Evolutionary conservation across 176 grass and related monocot species (phyloP).

Genomic region (Aechmea fasciata): DNA sequence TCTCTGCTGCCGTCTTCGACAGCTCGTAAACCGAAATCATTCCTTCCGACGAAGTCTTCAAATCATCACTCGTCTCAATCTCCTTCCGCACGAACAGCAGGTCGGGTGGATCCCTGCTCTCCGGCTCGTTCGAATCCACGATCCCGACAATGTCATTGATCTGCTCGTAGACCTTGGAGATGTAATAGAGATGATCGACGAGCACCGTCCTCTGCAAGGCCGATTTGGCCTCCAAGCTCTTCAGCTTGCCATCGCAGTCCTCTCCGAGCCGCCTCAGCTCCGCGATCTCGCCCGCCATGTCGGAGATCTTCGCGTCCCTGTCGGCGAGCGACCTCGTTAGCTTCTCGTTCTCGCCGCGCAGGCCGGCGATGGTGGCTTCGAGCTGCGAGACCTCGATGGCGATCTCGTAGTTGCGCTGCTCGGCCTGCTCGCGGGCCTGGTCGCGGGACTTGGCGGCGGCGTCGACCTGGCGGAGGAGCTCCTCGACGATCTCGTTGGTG

Average conservation of each 20-base stretch:
- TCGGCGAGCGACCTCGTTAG: constrained; percentile 34
- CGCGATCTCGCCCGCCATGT: constrained; percentile 49
- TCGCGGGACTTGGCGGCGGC: constrained; percentile 48
- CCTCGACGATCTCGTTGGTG: constrained; percentile 86
- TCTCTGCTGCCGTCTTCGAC: constrained; percentile 36
- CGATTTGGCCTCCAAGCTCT: constrained; percentile 40
- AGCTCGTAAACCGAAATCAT: constrained; percentile 50
- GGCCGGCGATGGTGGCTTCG: constrained; percentile 41
- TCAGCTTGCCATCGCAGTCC: constrained; percentile 21
- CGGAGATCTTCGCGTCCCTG: no score
- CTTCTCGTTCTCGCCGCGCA: constrained; percentile 34
- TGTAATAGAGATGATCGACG: constrained; percentile 57
- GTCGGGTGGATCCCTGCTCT: constrained; percentile 29
- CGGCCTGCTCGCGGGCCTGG: constrained; percentile 53
- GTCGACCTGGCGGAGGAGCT: constrained; percentile 65
- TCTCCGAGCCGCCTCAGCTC: constrained; percentile 24
- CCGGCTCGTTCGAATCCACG: constrained; percentile 26
- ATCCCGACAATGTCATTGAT: constrained; percentile 46
- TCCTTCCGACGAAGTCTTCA: constrained; percentile 59
- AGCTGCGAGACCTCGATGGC: constrained; percentile 98
- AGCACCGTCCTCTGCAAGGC: constrained; percentile 73
- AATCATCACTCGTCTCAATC: constrained; percentile 60
- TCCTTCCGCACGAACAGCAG: constrained; percentile 75
- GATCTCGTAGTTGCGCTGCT: constrained; percentile 91
- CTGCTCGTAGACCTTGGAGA: constrained; percentile 55